phyloP scores from a whole-genome alignment of 345 rosid species.

The Citrus hindsii region DNA sequence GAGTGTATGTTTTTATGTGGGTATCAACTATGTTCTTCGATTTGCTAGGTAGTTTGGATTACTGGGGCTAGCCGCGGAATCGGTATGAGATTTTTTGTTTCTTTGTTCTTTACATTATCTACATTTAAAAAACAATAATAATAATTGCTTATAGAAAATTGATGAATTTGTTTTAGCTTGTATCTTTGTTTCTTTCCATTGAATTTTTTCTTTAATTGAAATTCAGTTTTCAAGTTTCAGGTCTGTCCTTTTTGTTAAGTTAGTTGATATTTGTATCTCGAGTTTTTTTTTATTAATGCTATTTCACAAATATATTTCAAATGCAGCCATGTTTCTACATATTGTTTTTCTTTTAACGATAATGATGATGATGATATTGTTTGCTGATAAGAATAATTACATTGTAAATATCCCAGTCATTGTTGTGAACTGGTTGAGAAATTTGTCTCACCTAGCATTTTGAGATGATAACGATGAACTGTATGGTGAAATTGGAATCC shows the following conservation, averaged over 20 bases:
- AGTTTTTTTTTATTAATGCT: background rate
- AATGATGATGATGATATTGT: background rate
- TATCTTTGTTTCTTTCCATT: background rate
- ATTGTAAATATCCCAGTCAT: background rate
- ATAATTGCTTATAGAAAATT: background rate
- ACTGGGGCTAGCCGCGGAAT: constrained; percentile 98
- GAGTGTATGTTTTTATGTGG: background rate
- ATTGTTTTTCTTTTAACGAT: background rate
- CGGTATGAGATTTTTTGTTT: constrained; percentile 36
- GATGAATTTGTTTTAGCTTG: background rate
- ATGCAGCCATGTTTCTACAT: background rate
- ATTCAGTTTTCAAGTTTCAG: background rate
- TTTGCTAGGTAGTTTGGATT: constrained; percentile 76
- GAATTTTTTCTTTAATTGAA: background rate
- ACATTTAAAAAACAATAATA: too few relatives aligned
- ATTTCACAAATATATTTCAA: background rate
- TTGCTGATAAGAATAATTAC: background rate
- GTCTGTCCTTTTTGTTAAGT: background rate
- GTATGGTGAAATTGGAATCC: background rate
- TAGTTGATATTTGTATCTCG: background rate
- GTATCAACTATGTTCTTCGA: constrained; percentile 4
- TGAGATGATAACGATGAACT: background rate
- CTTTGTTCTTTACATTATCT: background rate
- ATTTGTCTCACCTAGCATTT: background rate
- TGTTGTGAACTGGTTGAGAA: background rate